These are phyloP conservation scores for Drosera spatulata DNA, from an alignment of 179 eudicot species.

Conservation along the genomic window DNA sequence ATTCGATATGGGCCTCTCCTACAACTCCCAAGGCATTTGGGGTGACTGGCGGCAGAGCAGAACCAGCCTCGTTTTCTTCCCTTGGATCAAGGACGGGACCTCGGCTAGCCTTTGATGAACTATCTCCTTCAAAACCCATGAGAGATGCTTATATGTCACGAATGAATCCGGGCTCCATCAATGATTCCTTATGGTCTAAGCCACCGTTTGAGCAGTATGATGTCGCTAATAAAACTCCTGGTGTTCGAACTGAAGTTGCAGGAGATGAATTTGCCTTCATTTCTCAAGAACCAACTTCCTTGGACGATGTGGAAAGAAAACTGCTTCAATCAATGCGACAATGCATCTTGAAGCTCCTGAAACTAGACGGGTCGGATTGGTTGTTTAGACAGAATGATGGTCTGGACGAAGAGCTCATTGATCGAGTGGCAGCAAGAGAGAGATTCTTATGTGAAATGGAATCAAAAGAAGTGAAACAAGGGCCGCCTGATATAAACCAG, in stretches of 20 bases:
- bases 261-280: constrained; percentile 12
- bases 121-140: constrained; percentile 50
- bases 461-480: constrained; percentile 35
- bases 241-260: constrained; percentile 18
- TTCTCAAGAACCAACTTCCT: constrained; percentile 34
- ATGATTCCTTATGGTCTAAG: constrained; percentile 66
- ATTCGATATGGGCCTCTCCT: constrained; percentile 32
- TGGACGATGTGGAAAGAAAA: constrained; percentile 48
- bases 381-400: constrained; percentile 85
- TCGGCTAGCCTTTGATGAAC: constrained; percentile 42
- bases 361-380: constrained; percentile 94
- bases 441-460: constrained; percentile 71
- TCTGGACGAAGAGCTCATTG: constrained; percentile 83
- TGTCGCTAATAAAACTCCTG: constrained; percentile 40
- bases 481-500: constrained; percentile 11
- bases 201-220: constrained; percentile 92
- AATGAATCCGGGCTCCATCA: constrained; percentile 28
- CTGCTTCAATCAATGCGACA: constrained; percentile 73
- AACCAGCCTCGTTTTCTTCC: constrained; percentile 26
- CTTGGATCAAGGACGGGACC: constrained; percentile 32
- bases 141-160: constrained; percentile 40
- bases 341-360: constrained; percentile 67
- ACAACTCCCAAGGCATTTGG: constrained; percentile 28
- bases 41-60: constrained; percentile 31
- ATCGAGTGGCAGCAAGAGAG: constrained; percentile 76